These are phyloP conservation scores for Zalaria obscura DNA, from an alignment of 2,329 filamentous ascomycete genomes.

Conservation along the genomic window DNA sequence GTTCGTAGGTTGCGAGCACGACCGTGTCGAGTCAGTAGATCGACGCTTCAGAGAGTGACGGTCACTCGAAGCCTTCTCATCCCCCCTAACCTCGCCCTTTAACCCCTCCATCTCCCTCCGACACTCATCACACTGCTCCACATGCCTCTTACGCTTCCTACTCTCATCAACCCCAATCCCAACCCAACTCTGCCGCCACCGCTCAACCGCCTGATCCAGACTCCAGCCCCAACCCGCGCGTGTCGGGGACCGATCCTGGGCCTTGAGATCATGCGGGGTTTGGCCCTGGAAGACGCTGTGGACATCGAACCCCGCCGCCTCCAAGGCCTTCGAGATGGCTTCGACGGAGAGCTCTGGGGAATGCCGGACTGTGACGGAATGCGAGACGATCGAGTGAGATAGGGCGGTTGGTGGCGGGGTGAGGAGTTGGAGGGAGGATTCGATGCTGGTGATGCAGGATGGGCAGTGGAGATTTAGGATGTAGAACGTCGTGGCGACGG, in stretches of 20 bases:
- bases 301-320: slow-evolving; percentile 46
- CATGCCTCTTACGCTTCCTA: slow-evolving; percentile 4
- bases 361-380: slow-evolving; percentile 51
- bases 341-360: slow-evolving; percentile 24
- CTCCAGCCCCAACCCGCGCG: not conserved
- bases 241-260: no score
- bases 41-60: not conserved
- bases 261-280: not conserved
- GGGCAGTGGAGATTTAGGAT: slow-evolving; percentile 67
- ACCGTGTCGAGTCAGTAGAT: no score
- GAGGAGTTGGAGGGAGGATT: slow-evolving; percentile 37
- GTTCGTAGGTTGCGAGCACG: no score
- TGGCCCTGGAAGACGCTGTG: slow-evolving; percentile 28
- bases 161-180: slow-evolving; percentile 1
- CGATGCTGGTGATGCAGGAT: slow-evolving; percentile 56
- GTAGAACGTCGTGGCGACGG: slow-evolving; percentile 41
- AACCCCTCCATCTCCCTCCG: not conserved
- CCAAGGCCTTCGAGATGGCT: slow-evolving; percentile 31
- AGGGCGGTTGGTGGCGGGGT: slow-evolving; percentile 40
- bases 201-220: slow-evolving; percentile 8
- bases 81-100: not conserved
- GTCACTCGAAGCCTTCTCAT: not conserved
- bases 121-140: slow-evolving; percentile 6
- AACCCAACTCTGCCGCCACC: slow-evolving; percentile 6
- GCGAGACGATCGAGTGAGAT: slow-evolving; percentile 57